Conservation (phyloP, 176 grass and related monocot genomes). For the Luzula sylvatica region DNA sequence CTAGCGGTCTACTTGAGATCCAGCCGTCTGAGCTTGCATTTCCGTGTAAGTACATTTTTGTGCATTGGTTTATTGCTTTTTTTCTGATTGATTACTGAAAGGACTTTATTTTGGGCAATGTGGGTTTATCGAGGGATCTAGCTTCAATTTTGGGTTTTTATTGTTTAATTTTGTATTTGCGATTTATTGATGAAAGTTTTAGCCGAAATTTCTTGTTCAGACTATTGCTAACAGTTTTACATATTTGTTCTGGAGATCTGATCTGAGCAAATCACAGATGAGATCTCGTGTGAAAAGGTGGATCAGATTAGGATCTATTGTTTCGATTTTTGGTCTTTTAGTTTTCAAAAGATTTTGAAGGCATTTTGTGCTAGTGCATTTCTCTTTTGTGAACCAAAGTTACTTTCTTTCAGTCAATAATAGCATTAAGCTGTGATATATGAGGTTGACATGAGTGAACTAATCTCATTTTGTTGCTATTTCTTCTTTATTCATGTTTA, state of each 20-base stretch:
- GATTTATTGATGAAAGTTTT: slow-evolving; percentile 5
- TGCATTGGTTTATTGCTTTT: slow-evolving; percentile 3
- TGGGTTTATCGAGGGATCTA: slow-evolving; percentile 5
- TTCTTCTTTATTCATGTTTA: too few species aligned
- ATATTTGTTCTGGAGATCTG: too few species aligned
- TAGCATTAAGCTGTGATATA: too few species aligned
- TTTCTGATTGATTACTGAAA: background rate
- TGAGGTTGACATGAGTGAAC: too few species aligned
- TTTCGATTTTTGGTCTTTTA: background rate
- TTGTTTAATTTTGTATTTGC: slow-evolving; percentile 2
- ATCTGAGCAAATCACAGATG: slow-evolving; percentile 5
- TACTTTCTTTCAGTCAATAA: too few species aligned
- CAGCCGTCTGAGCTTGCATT: slow-evolving; percentile 79
- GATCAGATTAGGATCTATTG: slow-evolving; percentile 1
- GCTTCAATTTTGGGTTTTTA: background rate
- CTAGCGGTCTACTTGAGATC: slow-evolving; percentile 74
- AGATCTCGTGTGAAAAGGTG: background rate
- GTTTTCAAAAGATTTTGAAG: background rate
- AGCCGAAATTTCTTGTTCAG: background rate
- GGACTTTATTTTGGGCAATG: slow-evolving; percentile 30
- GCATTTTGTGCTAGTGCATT: too few species aligned
- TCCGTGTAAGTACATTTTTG: slow-evolving; percentile 57
- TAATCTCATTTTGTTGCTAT: too few species aligned
- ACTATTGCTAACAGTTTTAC: too few species aligned
- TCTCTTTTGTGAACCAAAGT: too few species aligned